phyloP scores from a whole-genome alignment of 352 stramenopile species.

The Globisporangium echinulatum region DNA sequence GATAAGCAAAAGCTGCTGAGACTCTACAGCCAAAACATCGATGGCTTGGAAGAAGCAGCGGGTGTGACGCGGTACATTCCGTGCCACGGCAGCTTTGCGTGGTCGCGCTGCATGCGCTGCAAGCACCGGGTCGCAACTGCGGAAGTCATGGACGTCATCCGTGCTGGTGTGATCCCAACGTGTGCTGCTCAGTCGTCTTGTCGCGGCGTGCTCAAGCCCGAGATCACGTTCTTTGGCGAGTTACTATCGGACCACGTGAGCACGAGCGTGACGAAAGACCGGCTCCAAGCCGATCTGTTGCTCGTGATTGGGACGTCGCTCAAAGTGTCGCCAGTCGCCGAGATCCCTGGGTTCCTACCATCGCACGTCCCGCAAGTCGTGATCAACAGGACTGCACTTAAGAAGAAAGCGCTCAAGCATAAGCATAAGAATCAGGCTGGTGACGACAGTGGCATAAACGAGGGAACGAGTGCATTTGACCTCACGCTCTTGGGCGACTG shows the following conservation, averaged over 20 bases:
- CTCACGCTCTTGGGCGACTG: conserved; percentile 76
- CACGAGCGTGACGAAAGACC: conserved; percentile 63
- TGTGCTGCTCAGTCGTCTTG: conserved; percentile 45
- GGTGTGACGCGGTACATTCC: conserved; percentile 91
- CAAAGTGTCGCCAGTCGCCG: conserved; percentile 93
- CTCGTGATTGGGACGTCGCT: conserved; percentile 98
- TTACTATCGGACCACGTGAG: conserved; percentile 86
- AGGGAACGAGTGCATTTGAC: conserved; percentile 44
- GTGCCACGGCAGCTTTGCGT: conserved; percentile 92
- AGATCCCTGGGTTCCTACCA: conserved; percentile 82
- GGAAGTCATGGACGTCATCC: conserved; percentile 63
- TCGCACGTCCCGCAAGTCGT: conserved; percentile 81
- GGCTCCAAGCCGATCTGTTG: conserved; percentile 88
- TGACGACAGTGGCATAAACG: conserved; percentile 26
- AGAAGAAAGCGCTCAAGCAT: conserved; percentile 58
- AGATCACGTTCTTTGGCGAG: conserved; percentile 98
- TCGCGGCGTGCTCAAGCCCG: conserved; percentile 93
- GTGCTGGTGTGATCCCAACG: conserved; percentile 69
- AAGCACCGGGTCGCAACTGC: conserved; percentile 39
- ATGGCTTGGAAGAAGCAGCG: conserved; percentile 91
- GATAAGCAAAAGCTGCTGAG: conserved; percentile 89
- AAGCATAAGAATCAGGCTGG: conserved; percentile 30
- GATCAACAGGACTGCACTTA: conserved; percentile 87
- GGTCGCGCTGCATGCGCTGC: conserved; percentile 89
- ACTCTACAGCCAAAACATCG: conserved; percentile 98